Conservation (phyloP, 768 basidiomycete species). For the Cystofilobasidium macerans region DNA sequence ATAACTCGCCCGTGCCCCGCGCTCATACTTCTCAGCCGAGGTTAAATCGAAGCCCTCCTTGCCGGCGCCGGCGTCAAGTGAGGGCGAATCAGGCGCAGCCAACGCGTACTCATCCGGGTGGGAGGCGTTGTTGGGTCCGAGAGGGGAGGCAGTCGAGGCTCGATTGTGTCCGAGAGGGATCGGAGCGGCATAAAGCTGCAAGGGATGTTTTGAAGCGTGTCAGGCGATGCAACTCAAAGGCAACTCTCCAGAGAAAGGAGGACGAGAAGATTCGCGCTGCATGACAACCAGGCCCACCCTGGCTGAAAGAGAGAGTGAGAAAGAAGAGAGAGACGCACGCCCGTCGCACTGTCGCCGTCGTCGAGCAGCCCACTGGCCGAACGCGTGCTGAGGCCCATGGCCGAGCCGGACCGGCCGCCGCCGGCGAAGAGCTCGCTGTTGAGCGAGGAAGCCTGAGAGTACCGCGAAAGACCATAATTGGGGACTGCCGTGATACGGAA, state of each 20-base stretch:
- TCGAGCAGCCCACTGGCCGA: conserved; percentile 7
- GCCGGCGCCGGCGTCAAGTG: neutral
- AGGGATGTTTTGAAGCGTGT: too few species aligned
- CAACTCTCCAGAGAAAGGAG: too few species aligned
- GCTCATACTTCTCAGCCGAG: conserved; percentile 19
- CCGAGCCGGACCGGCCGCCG: neutral
- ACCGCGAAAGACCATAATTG: conserved; percentile 13
- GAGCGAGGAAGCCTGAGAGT: conserved; percentile 9
- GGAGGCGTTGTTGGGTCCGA: conserved; percentile 2
- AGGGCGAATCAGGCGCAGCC: neutral
- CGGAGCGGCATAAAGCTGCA: conserved; percentile 19
- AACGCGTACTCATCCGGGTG: conserved; percentile 8
- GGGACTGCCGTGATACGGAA: neutral
- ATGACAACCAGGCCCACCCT: too few species aligned
- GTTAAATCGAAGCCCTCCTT: conserved; percentile 22
- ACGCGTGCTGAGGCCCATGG: neutral
- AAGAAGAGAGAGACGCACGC: conserved; percentile 1
- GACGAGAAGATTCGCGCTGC: too few species aligned
- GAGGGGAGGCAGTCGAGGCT: neutral
- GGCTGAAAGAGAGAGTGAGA: neutral
- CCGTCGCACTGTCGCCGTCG: conserved; percentile 15
- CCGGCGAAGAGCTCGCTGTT: neutral
- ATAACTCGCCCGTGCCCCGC: neutral
- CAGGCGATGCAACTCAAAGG: too few species aligned
- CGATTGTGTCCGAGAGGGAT: conserved; percentile 5